Conservation (phyloP, 345 rosid genomes). For the Psidium friedrichsthalianum region DNA sequence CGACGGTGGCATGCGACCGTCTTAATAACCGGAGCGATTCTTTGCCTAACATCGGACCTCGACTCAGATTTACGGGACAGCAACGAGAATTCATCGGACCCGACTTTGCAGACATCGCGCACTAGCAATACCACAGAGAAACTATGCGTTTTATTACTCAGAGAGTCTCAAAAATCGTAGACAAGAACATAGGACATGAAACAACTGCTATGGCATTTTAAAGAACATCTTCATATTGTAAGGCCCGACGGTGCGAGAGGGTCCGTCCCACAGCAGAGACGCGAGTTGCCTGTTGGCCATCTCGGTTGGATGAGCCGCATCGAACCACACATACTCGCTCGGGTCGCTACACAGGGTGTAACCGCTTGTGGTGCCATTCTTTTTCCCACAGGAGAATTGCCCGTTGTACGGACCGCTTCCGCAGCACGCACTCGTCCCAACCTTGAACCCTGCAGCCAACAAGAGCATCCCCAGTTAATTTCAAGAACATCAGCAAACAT, state of each 20-base stretch:
- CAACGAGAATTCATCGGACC: background rate
- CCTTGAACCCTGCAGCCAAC: background rate
- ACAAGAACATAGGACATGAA: background rate
- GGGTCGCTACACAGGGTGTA: background rate
- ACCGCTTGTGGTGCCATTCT: background rate
- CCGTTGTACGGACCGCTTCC: background rate
- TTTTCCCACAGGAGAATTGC: constrained; percentile 1
- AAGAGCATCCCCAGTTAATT: background rate
- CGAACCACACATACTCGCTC: constrained; percentile 4
- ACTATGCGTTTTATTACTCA: background rate
- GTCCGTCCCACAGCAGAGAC: constrained; percentile 4
- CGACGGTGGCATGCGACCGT: background rate
- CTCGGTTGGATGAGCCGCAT: constrained; percentile 5
- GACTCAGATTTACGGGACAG: background rate
- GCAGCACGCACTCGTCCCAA: constrained; percentile 3
- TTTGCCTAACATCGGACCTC: background rate
- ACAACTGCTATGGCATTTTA: background rate
- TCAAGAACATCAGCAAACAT: background rate
- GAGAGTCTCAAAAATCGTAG: background rate
- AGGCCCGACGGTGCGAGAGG: background rate
- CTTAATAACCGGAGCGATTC: background rate
- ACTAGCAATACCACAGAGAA: background rate
- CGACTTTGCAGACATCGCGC: background rate
- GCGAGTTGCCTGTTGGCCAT: constrained; percentile 4
- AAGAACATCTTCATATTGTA: background rate